These are phyloP conservation scores for Talaromyces pinophilus DNA, from an alignment of 2,329 filamentous ascomycete genomes.

Conservation along the genomic window DNA sequence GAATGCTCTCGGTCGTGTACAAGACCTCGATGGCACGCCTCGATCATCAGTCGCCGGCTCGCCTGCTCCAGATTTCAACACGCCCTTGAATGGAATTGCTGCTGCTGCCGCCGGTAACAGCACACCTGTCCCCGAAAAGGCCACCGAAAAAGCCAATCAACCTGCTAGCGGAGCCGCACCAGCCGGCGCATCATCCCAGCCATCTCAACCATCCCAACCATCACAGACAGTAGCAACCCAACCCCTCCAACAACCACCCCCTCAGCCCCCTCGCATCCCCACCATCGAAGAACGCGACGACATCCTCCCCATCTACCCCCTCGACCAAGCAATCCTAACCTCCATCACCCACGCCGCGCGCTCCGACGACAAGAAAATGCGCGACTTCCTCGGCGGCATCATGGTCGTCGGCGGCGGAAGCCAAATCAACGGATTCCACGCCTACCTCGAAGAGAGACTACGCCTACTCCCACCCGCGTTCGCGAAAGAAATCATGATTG, in stretches of 20 bases:
- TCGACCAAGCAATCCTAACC: slow-evolving; percentile 87
- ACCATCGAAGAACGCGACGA: slow-evolving; percentile 68
- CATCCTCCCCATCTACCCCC: slow-evolving; percentile 76
- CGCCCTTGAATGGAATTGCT: slow-evolving; percentile 53
- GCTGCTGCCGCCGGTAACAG: slow-evolving; percentile 21
- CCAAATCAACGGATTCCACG: slow-evolving; percentile 76
- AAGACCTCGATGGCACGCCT: slow-evolving; percentile 73
- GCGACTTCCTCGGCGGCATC: slow-evolving; percentile 84
- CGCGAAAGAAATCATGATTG: slow-evolving; percentile 67
- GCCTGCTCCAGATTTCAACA: slow-evolving; percentile 80
- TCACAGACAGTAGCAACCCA: slow-evolving; percentile 4
- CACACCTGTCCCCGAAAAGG: slow-evolving; percentile 42
- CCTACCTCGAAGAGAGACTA: slow-evolving; percentile 79
- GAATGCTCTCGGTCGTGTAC: slow-evolving; percentile 67
- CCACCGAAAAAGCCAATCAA: slow-evolving; percentile 27
- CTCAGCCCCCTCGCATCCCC: slow-evolving; percentile 39
- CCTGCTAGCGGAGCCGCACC: not conserved
- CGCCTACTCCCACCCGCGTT: slow-evolving; percentile 64
- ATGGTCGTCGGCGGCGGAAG: slow-evolving; percentile 87
- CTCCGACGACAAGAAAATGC: slow-evolving; percentile 87
- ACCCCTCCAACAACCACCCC: slow-evolving; percentile 30
- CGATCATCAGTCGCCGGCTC: slow-evolving; percentile 84
- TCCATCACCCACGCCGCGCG: slow-evolving; percentile 84
- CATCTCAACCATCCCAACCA: not conserved
- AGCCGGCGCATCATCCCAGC: not conserved